Base-by-base conservation (phyloP, 1,284 basidiomycete species). In the Lentinula novae-zelandiae region DNA sequence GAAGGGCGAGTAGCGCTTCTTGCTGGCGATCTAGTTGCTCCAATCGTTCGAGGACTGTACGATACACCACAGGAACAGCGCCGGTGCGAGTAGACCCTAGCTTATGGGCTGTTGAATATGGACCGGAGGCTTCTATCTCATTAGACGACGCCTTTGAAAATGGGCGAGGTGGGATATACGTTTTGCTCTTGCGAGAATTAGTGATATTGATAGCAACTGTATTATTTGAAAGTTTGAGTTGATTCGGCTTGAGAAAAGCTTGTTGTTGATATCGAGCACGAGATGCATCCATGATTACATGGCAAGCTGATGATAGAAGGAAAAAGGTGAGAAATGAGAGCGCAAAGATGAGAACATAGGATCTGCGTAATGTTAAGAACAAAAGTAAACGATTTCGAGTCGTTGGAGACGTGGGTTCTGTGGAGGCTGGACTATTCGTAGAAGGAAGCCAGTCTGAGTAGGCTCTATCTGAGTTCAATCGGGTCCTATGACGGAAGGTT, bases 21-120 rank as follows among this genome's bases (percentile, higher is more conserved):
- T 62, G 53, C 12, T 68, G 64, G 5, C 33, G 31, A 34, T 38
- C 15, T 59, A 72, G 62, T 10, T 64, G 60, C 22, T 69, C 69
- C 20, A 74, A 64, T 60, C 66, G 70, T 9, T 69, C 67, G 15
- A 73, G 60, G 20, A 72, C 67, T 2, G 67, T 60, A 17, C 71
- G 70, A 61, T 73, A 69, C 20, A 74, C 68, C 12, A 67, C 61
- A 61, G 68, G 76, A 36, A 65, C 57, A 9, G 60, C 63, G 48
- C 55, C 39, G 15, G 54, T 46, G 12, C 40, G 54, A 5, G 40
- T 56, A 31, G 34, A 12, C 13, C 9, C n/a, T 12, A 5, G 20
- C 36, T 17, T 7, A 17, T 31, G 2, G 33, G 27, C 15, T 46
- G 12, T 33, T 44, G 17, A 27, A 31, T 5, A 10, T 12, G 15